phyloP scores from a whole-genome alignment of 2,329 filamentous ascomycete species.

The Aureobasidium sp. region DNA sequence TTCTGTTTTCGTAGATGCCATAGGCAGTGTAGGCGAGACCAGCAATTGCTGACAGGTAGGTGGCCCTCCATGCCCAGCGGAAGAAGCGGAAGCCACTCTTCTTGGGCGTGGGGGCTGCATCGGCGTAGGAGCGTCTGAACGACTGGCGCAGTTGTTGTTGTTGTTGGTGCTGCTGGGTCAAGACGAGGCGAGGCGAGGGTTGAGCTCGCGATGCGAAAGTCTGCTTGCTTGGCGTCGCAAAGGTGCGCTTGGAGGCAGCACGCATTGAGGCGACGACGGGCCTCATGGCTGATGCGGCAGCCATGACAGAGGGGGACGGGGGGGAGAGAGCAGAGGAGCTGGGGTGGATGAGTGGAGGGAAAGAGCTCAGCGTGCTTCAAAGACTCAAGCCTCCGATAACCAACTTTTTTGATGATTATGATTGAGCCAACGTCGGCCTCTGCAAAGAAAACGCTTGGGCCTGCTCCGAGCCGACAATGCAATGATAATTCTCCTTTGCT shows the following conservation, averaged over 20 bases:
- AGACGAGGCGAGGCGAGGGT: slow-evolving; percentile 8
- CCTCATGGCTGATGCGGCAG: slow-evolving; percentile 17
- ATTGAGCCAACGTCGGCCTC: background rate
- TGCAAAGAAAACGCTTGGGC: background rate
- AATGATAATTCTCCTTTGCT: background rate
- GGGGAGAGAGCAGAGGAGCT: background rate
- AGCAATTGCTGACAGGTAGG: slow-evolving; percentile 66
- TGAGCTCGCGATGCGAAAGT: slow-evolving; percentile 20
- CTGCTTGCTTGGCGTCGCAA: slow-evolving; percentile 21
- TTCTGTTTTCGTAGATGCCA: slow-evolving; percentile 72
- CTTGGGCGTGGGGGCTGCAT: slow-evolving; percentile 28
- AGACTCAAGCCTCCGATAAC: slow-evolving; percentile 3
- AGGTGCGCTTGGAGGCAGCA: slow-evolving; percentile 22
- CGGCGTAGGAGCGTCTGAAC: slow-evolving; percentile 29
- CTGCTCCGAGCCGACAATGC: background rate
- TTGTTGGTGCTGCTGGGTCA: slow-evolving; percentile 14
- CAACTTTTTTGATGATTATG: background rate
- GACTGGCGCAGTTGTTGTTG: slow-evolving; percentile 21
- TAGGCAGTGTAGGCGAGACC: slow-evolving; percentile 68
- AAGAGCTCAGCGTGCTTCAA: background rate
- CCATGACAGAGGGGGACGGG: slow-evolving; percentile 5
- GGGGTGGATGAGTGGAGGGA: slow-evolving; percentile 8
- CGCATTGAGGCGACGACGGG: slow-evolving; percentile 20
- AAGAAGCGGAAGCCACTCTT: slow-evolving; percentile 61
- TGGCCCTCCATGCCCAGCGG: slow-evolving; percentile 75